Conservation (phyloP, 176 grass and related monocot genomes). For the Ampelocalamus luodianensis region DNA sequence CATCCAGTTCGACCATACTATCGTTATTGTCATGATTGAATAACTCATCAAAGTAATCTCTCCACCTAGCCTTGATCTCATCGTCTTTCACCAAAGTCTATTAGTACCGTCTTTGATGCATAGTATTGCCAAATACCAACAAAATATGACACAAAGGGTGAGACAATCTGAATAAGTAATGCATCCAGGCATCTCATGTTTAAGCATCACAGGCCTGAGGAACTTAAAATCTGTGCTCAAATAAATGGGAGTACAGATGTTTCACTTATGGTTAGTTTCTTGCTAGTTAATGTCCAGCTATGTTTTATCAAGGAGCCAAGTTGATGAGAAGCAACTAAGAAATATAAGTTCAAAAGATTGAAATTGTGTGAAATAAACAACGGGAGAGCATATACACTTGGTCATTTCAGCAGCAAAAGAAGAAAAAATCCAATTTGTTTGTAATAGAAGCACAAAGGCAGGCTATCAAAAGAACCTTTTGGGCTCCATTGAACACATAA, state of each 20-base stretch:
- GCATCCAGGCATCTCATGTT: not conserved
- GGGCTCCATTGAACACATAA: slow-evolving; percentile 97
- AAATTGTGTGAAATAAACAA: not conserved
- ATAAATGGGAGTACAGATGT: not conserved
- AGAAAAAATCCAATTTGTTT: not conserved
- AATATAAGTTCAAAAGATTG: not conserved
- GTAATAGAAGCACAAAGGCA: slow-evolving; percentile 1
- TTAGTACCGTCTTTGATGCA: too few relatives aligned
- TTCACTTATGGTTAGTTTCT: slow-evolving; percentile 2
- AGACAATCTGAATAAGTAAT: slow-evolving; percentile 1
- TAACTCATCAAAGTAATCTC: too few relatives aligned
- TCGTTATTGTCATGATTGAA: too few relatives aligned
- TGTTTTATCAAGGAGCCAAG: not conserved
- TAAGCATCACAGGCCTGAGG: slow-evolving; percentile 11
- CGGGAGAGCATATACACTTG: slow-evolving; percentile 3
- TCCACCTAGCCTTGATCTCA: too few relatives aligned
- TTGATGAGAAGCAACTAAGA: slow-evolving; percentile 5
- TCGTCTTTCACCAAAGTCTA: too few relatives aligned
- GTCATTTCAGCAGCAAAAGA: slow-evolving; percentile 5
- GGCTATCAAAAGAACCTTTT: slow-evolving; percentile 56
- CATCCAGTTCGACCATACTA: too few relatives aligned
- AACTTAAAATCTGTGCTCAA: not conserved
- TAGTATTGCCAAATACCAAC: slow-evolving; percentile 1
- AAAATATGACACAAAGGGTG: not conserved
- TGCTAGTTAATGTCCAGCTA: not conserved